Evolutionary conservation across 192 early-diverging fungal genomes (phyloP).

Genomic region (Dissophora ornata): DNA sequence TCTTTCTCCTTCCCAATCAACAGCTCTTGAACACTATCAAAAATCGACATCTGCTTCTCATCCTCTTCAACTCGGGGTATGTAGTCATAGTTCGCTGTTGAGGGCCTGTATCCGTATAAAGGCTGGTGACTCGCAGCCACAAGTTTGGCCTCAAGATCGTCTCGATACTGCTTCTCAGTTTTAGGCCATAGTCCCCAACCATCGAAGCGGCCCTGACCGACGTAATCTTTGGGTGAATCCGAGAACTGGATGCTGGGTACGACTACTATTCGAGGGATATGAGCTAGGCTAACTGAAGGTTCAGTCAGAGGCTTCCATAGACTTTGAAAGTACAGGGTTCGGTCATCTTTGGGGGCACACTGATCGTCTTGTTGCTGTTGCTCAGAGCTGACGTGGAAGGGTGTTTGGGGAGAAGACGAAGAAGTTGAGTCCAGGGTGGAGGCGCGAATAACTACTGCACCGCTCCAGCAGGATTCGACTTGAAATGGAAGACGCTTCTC

Average conservation of each 20-base stretch:
- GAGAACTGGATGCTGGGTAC: constrained; percentile 19
- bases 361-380: not conserved
- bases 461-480: constrained; percentile 38
- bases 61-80: constrained; percentile 17
- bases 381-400: not conserved
- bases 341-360: not conserved
- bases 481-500: constrained; percentile 36
- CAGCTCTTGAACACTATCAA: not conserved
- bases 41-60: not conserved
- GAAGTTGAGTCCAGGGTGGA: not conserved
- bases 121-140: constrained; percentile 8
- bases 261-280: constrained; percentile 8
- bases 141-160: constrained; percentile 11
- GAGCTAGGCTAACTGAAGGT: not conserved
- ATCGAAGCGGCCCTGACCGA: not conserved
- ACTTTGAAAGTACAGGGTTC: not conserved
- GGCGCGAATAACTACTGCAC: constrained; percentile 3
- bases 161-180: constrained; percentile 14
- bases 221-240: constrained; percentile 5
- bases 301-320: not conserved
- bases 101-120: constrained; percentile 16
- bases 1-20: too few relatives aligned
- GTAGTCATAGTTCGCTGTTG: constrained; percentile 26
- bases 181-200: constrained; percentile 42
- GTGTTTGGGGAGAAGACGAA: not conserved